Evolutionary conservation across 2,329 filamentous ascomycete species (phyloP).

Genomic region (Exophiala sp.): DNA sequence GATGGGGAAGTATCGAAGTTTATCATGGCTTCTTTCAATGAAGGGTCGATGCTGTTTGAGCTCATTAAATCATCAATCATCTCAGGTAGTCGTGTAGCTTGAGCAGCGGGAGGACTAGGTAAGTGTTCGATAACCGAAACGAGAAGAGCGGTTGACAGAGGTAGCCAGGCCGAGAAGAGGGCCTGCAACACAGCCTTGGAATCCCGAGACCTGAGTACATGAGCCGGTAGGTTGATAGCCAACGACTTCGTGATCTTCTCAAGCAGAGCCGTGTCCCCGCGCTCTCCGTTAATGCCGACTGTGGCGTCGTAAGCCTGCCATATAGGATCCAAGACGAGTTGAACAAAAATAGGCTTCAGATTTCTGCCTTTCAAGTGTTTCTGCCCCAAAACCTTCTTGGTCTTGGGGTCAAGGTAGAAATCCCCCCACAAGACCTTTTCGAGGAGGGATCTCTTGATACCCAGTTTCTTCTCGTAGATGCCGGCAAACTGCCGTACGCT

Average conservation of each 20-base stretch:
- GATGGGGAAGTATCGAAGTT: slow-evolving; percentile 64
- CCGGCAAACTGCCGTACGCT: slow-evolving; percentile 89
- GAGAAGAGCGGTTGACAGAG: slow-evolving; percentile 82
- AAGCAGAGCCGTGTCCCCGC: slow-evolving; percentile 71
- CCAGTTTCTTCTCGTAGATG: slow-evolving; percentile 93
- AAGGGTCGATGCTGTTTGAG: slow-evolving; percentile 60
- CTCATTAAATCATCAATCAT: slow-evolving; percentile 77
- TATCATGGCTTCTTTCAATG: slow-evolving; percentile 72
- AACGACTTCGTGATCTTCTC: slow-evolving; percentile 96
- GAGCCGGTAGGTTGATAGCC: slow-evolving; percentile 73
- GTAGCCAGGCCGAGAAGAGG: slow-evolving; percentile 84
- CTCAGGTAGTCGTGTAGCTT: slow-evolving; percentile 70
- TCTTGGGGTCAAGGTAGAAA: slow-evolving; percentile 94
- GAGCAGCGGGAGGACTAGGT: slow-evolving; percentile 73
- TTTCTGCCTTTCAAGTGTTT: slow-evolving; percentile 90
- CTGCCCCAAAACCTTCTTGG: slow-evolving; percentile 80
- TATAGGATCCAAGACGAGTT: slow-evolving; percentile 88
- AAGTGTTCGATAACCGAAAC: slow-evolving; percentile 92
- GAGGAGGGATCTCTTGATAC: slow-evolving; percentile 78
- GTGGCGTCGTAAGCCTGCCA: slow-evolving; percentile 96
- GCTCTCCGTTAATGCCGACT: slow-evolving; percentile 65
- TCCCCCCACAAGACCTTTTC: slow-evolving; percentile 97
- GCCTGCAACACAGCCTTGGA: slow-evolving; percentile 76
- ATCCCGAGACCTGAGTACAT: slow-evolving; percentile 77
- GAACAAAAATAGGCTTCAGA: slow-evolving; percentile 95